Evolutionary conservation across 495 filamentous ascomycete species (phyloP).

Genomic region (Hyaloscypha bicolor): DNA sequence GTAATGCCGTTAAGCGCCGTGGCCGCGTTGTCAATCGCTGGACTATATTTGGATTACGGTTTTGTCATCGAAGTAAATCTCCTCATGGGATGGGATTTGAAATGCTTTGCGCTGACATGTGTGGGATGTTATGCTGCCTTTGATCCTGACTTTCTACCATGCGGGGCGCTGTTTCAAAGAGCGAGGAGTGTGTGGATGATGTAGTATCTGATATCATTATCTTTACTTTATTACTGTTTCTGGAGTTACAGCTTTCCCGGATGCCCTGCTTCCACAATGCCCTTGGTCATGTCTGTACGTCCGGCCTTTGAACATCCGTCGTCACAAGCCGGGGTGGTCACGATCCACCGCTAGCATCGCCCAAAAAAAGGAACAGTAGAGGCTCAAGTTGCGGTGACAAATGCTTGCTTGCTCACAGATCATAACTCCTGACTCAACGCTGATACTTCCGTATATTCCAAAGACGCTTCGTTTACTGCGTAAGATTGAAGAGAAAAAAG

Average conservation of each 20-base stretch:
- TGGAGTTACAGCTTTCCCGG: background rate
- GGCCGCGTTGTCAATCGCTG: background rate
- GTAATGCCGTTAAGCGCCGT: background rate
- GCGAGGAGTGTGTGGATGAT: background rate
- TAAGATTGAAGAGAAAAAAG: slow-evolving; percentile 11
- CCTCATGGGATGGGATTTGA: background rate
- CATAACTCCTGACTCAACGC: slow-evolving; percentile 32
- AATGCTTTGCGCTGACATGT: background rate
- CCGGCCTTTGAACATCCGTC: no score
- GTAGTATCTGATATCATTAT: background rate
- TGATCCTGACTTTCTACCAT: background rate
- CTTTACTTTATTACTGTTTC: background rate
- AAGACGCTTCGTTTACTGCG: slow-evolving; percentile 33
- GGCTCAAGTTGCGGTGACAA: slow-evolving; percentile 1
- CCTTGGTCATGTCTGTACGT: background rate
- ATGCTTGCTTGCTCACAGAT: background rate
- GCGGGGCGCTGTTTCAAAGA: background rate
- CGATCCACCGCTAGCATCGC: background rate
- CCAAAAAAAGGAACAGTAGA: background rate
- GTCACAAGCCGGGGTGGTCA: background rate
- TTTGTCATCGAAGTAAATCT: background rate
- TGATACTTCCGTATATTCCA: slow-evolving; percentile 26
- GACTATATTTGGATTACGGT: background rate
- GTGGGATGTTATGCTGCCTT: background rate
- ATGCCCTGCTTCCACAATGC: background rate